Evolutionary conservation across 345 rosid species (phyloP), one percentile per base, ranked within the genome.

Genomic region (Schrenkiella parvula): DNA sequence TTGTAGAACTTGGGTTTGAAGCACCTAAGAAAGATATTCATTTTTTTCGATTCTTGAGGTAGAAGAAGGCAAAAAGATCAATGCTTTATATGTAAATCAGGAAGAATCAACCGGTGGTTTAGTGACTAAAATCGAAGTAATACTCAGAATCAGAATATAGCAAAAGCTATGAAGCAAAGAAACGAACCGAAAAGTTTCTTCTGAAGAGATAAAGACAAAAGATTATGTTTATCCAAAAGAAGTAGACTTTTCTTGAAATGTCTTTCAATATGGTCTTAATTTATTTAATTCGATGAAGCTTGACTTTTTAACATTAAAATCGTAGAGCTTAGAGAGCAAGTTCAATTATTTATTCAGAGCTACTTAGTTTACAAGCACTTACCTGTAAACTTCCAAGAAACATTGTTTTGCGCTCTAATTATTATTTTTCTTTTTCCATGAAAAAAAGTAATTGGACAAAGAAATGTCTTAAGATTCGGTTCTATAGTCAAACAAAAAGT

Each of bases 1-100:
- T 66, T 77, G 76, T 77, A 77, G 80, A 77, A 77, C 18, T 77
- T 77, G 32, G 80, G 80, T 58, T 71, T 77, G 48, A 76, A 76
- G 50, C 74, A 70, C 62, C 56, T 14, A 31, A 48, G 73, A 46
- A 54, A 75, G 58, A 75, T 75, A 19, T 51, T 76, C 66, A 44
- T 70, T 4, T 43, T 57, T 41, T 62, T 54, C 10, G 19, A n/a
- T 35, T 69, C 53, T 19, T 13, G 35, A 63, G 43, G 43, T 38
- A 15, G 43, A 43, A 43, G 28, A 53, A 60, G 8, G 18, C 6
- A 23, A 19, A 39, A 32, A 22, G 1, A 23, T n/a, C 5, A 4
- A 70, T 26, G 32, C 7, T 76, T 54, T 62, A 64, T 35, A 70
- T 34, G 56, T 17, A 43, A 17, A 55, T 7, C 13, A 18, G 10